phyloP scores from a whole-genome alignment of 2,329 filamentous ascomycete species.

The Ceratocystis variospora region DNA sequence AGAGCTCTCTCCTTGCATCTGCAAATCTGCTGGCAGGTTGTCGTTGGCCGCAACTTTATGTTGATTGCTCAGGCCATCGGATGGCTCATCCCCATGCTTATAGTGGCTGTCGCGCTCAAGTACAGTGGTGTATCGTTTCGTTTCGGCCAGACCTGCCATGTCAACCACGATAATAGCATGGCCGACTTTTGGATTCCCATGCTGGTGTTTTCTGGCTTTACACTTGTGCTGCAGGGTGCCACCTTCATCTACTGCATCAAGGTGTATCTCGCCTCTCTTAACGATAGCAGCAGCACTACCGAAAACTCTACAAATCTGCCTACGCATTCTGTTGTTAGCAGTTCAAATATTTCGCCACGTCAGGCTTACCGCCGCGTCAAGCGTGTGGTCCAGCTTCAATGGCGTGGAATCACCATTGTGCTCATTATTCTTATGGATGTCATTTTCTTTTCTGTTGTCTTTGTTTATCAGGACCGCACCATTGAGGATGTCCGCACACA shows the following conservation, averaged over 20 bases:
- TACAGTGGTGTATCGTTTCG: conserved; percentile 89
- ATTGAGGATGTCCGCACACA: conserved; percentile 45
- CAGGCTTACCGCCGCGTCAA: conserved; percentile 79
- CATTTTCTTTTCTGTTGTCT: conserved; percentile 84
- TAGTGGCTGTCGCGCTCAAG: conserved; percentile 61
- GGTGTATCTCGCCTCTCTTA: conserved; percentile 75
- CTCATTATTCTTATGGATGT: conserved; percentile 82
- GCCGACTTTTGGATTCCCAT: conserved; percentile 83
- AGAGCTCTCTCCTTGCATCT: conserved; percentile 84
- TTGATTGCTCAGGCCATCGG: conserved; percentile 65
- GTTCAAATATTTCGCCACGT: conserved; percentile 63
- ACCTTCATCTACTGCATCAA: conserved; percentile 91
- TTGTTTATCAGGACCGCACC: conserved; percentile 72
- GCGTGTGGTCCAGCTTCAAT: conserved; percentile 80
- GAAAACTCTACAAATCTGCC: conserved; percentile 55
- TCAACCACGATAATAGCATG: conserved; percentile 77
- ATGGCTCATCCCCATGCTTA: conserved; percentile 69
- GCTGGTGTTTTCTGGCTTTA: conserved; percentile 60
- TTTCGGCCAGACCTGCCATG: conserved; percentile 82
- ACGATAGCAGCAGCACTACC: conserved; percentile 56
- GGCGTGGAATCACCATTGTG: conserved; percentile 83
- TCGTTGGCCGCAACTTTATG: conserved; percentile 82
- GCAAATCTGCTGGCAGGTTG: conserved; percentile 94
- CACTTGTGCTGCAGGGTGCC: conserved; percentile 65
- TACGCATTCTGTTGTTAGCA: conserved; percentile 54